Conservation (phyloP, 345 rosid genomes). For the Pugionium dolabratum region DNA sequence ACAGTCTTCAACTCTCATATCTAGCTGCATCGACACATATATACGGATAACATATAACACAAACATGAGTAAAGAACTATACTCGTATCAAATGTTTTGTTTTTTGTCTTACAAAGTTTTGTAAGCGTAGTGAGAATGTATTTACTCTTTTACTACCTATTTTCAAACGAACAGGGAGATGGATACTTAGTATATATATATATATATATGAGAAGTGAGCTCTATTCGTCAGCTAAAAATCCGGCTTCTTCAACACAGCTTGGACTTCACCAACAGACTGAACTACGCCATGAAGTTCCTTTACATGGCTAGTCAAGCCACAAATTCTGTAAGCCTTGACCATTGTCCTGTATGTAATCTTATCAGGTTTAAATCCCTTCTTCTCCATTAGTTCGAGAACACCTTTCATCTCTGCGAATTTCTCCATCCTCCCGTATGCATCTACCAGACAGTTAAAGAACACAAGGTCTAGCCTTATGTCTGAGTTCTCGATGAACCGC, state of each 20-base stretch:
- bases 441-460: conserved; percentile 91
- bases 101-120: conserved; percentile 19
- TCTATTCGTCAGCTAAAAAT: conserved; percentile 40
- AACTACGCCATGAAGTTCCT: conserved; percentile 52
- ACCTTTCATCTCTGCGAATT: conserved; percentile 86
- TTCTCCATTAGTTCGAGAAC: conserved; percentile 73
- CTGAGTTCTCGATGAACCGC: conserved; percentile 79
- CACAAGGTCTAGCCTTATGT: conserved; percentile 65
- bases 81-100: conserved; percentile 4
- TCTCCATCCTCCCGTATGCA: conserved; percentile 82
- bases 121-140: conserved; percentile 16
- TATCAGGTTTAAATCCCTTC: conserved; percentile 73
- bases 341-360: conserved; percentile 83
- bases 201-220: conserved; percentile 21
- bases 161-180: conserved; percentile 9
- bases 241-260: conserved; percentile 48
- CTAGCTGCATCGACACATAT: conserved; percentile 63
- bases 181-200: conserved; percentile 10
- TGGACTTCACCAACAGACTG: conserved; percentile 45
- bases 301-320: conserved; percentile 70
- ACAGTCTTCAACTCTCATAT: conserved; percentile 70
- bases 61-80: conserved; percentile 26
- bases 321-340: conserved; percentile 62
- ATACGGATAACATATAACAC: conserved; percentile 33
- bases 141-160: conserved; percentile 21